Percentiles rank a stretch among this genome's conserved stretches.
Conservation (phyloP, 2,329 filamentous ascomycete species). For the Stachybotrys chartarum region DNA sequence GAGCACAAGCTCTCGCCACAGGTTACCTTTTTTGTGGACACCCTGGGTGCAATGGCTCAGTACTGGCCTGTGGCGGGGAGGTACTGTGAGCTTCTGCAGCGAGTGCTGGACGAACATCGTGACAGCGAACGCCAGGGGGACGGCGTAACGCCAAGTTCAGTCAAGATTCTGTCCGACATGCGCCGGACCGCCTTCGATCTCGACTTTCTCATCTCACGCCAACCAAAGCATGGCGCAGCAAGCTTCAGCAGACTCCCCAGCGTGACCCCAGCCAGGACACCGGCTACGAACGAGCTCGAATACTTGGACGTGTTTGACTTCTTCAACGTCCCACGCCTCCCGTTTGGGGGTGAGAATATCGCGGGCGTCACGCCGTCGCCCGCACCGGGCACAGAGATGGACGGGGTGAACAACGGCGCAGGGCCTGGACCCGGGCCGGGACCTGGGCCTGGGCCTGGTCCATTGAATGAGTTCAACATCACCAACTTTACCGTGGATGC, state of each 20-base stretch:
- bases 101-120: slow-evolving; percentile 79
- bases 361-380: slow-evolving; percentile 9
- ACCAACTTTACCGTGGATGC: slow-evolving; percentile 72
- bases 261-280: slow-evolving; percentile 57
- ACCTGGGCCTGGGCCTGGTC: slow-evolving; percentile 5
- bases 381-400: slow-evolving; percentile 15
- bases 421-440: slow-evolving; percentile 12
- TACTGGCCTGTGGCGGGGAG: slow-evolving; percentile 82
- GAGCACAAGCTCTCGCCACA: slow-evolving; percentile 75
- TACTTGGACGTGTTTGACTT: slow-evolving; percentile 92
- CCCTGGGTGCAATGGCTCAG: slow-evolving; percentile 69
- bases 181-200: slow-evolving; percentile 82
- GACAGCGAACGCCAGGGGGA: slow-evolving; percentile 71
- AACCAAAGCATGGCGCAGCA: slow-evolving; percentile 48
- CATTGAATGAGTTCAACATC: slow-evolving; percentile 63
- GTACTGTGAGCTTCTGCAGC: slow-evolving; percentile 71
- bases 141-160: slow-evolving; percentile 70
- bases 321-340: slow-evolving; percentile 80
- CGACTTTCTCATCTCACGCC: slow-evolving; percentile 80
- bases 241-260: slow-evolving; percentile 40
- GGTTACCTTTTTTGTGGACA: slow-evolving; percentile 75
- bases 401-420: slow-evolving; percentile 17
- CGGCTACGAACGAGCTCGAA: slow-evolving; percentile 76
- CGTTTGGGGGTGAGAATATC: slow-evolving; percentile 34
- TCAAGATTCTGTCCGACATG: slow-evolving; percentile 88